A percentile compares a stretch with the other conserved stretches of the same genome.
Conservation (phyloP, 441 rosid species). For the Populus hybrid region DNA sequence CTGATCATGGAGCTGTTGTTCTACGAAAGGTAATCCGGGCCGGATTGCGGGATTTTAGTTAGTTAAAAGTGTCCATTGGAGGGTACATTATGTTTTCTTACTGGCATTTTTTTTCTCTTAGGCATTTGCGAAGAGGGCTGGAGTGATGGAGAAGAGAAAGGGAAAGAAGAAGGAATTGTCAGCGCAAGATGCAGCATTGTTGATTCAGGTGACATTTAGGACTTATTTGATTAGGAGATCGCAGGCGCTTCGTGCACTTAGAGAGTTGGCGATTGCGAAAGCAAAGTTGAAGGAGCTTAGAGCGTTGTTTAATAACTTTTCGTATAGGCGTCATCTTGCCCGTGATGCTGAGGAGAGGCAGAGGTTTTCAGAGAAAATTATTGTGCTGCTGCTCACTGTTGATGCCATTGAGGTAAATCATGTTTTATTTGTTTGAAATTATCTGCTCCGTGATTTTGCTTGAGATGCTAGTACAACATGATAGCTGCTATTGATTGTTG, state of each 20-base stretch:
- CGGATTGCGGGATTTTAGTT: not conserved
- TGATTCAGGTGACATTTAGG: constrained; percentile 77
- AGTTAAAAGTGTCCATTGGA: not conserved
- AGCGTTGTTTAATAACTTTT: constrained; percentile 68
- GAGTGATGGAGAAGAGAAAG: constrained; percentile 40
- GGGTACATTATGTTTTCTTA: not conserved
- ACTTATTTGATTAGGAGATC: constrained; percentile 80
- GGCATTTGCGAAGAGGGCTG: constrained; percentile 81
- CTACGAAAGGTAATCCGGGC: constrained; percentile 50
- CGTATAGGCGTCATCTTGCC: constrained; percentile 62
- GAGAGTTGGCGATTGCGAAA: constrained; percentile 85
- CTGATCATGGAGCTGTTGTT: constrained; percentile 45
- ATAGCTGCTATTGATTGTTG: not conserved
- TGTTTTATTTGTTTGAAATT: not conserved
- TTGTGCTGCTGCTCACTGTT: constrained; percentile 86
- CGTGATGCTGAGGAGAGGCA: constrained; percentile 82
- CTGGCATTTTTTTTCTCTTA: constrained; percentile 20
- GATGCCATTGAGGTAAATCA: constrained; percentile 86
- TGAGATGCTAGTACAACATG: not conserved
- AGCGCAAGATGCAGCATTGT: constrained; percentile 65
- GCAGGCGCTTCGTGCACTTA: constrained; percentile 77
- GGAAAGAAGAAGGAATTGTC: constrained; percentile 80
- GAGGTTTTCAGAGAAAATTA: constrained; percentile 71
- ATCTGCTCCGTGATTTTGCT: not conserved
- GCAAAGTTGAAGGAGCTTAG: constrained; percentile 85